A percentile compares a stretch with the other conserved stretches of the same genome.
Evolutionary conservation across 1,139 yeast genomes (phyloP).

Genomic region (Candida labiduridarum): DNA sequence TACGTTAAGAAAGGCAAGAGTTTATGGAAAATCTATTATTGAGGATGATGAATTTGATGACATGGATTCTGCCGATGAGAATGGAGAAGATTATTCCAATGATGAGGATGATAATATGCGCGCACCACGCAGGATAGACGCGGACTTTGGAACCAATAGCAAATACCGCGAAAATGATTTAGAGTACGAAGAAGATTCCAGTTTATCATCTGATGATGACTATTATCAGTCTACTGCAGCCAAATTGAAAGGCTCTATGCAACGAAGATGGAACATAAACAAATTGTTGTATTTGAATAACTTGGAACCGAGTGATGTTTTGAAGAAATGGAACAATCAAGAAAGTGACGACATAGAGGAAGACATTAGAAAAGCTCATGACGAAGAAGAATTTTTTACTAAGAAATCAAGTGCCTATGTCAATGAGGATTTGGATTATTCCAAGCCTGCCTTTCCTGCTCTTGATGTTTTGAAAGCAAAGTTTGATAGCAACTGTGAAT

Average conservation of each 20-base stretch:
- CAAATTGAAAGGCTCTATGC: conserved; percentile 42
- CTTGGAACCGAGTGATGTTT: conserved; percentile 72
- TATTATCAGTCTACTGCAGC: conserved; percentile 48
- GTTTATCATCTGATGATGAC: conserved; percentile 43
- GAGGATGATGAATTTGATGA: conserved; percentile 55
- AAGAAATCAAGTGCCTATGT: conserved; percentile 43
- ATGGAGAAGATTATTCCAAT: conserved; percentile 27
- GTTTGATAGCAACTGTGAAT: conserved; percentile 47
- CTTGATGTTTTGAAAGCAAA: conserved; percentile 53
- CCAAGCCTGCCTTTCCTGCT: conserved; percentile 42
- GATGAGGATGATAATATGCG: conserved; percentile 26
- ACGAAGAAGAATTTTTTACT: conserved; percentile 54
- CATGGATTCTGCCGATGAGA: conserved; percentile 34
- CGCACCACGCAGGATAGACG: conserved; percentile 45
- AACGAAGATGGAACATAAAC: conserved; percentile 74
- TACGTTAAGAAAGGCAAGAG: conserved; percentile 58
- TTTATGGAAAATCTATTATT: conserved; percentile 54
- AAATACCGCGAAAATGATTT: conserved; percentile 50
- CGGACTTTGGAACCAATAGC: conserved; percentile 46
- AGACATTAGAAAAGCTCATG: conserved; percentile 55
- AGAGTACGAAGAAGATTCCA: conserved; percentile 51
- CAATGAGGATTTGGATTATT: conserved; percentile 34
- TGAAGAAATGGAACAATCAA: conserved; percentile 69
- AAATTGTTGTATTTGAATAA: conserved; percentile 79
- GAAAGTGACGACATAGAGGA: conserved; percentile 48